These are phyloP conservation scores for Bipolaris sorokiniana DNA, from an alignment of 2,329 filamentous ascomycete species.

Conservation along the genomic window DNA sequence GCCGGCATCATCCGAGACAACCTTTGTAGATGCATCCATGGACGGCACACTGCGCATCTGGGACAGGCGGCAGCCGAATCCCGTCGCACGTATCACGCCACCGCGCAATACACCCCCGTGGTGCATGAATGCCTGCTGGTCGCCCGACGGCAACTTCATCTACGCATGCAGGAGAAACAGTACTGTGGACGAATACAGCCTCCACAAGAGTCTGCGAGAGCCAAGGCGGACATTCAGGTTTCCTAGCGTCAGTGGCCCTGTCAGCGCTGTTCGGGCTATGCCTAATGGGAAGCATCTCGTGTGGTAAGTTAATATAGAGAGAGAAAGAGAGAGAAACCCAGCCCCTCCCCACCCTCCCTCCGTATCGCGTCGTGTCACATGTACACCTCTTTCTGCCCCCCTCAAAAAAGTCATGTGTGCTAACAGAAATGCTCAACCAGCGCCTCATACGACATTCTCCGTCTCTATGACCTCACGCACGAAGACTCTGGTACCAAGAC, in stretches of 20 bases:
- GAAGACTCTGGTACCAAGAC: conserved; percentile 59
- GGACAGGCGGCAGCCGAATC: conserved; percentile 79
- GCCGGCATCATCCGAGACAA: conserved; percentile 68
- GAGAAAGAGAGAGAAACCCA: not conserved
- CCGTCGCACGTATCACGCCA: conserved; percentile 79
- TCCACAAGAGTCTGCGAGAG: conserved; percentile 78
- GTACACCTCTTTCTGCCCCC: not conserved
- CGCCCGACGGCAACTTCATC: conserved; percentile 91
- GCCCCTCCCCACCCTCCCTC: not conserved
- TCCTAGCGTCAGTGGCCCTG: conserved; percentile 84
- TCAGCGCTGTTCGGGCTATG: conserved; percentile 89
- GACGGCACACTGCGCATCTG: conserved; percentile 91
- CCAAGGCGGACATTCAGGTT: conserved; percentile 84
- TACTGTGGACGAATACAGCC: conserved; percentile 90
- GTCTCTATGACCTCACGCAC: conserved; percentile 85
- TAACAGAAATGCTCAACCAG: conserved; percentile 51
- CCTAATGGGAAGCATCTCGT: conserved; percentile 89
- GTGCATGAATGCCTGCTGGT: conserved; percentile 98
- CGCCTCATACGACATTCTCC: conserved; percentile 90
- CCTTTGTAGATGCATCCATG: conserved; percentile 86
- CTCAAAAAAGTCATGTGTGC: conserved; percentile 4
- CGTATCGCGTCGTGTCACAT: not conserved
- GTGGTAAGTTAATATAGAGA: conserved; percentile 62
- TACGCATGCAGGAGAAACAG: conserved; percentile 90
- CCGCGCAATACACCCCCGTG: conserved; percentile 82